Evolutionary conservation across 1,139 yeast species (phyloP), one percentile per base, ranked within the genome.

Genomic region (Wickerhamomyces sp.): DNA sequence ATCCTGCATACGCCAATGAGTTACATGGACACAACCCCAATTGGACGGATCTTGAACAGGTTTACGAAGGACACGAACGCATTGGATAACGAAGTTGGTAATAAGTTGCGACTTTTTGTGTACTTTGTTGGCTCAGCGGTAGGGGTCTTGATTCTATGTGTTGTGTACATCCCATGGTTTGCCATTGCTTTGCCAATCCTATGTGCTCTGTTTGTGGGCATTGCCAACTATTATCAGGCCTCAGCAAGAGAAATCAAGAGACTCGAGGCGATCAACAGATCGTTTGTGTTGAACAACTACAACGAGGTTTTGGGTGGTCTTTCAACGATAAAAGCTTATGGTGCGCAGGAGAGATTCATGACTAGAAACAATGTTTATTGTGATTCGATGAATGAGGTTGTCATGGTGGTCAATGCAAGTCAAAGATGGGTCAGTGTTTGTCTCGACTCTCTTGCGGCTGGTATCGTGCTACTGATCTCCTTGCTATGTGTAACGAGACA

Each of bases 231-330:
- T 52, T 85, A 82, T 52, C 86, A 85, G 52, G 80, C 77, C 36
- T 75, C 88, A n/a, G 79, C 89, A 11, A 72, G 94, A 56, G 95
- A 87, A 56, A 64, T 87, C 43, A 87, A 87, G 58, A 75, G 96
- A 49, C 61, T 87, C 49, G 95, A 87, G 55, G 86, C 95, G 3
- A 54, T 74, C 9, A 72, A 80, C 51, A 69, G 95, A 52, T 85
- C 95, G 0, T 69, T 71, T 40, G 88, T 86, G 39, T 86, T 80
- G 62, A 74, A 84, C 44, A 82, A 83, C 48, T 81, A 85, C 54
- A 78, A 78, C 46, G 96, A 87, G 57, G 66, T 83, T 2, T 64
- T 87, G 44, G 70, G 71, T 42, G 96, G 96, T 23, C 63, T 78
- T 67, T 63, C 68, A 12, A 81, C 88, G 1, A 84, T 86, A 42